Conservation (phyloP, 2,329 filamentous ascomycete genomes). For the Colletotrichum magnum region DNA sequence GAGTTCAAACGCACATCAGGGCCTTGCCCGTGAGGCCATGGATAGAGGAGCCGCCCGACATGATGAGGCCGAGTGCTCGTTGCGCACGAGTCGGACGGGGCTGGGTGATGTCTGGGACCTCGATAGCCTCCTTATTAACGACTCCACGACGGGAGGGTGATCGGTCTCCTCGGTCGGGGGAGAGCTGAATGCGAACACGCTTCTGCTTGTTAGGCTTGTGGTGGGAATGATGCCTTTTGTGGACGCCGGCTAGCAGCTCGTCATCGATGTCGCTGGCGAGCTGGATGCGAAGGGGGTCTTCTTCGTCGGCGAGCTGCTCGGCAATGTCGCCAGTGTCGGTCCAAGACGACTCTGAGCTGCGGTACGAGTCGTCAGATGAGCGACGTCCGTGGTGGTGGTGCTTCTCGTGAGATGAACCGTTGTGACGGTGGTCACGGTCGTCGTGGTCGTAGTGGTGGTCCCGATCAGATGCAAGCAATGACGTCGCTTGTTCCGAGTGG, state of each 20-base stretch:
- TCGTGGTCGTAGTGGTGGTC: slow-evolving; percentile 59
- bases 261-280: slow-evolving; percentile 77
- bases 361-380: slow-evolving; percentile 62
- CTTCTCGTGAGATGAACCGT: slow-evolving; percentile 54
- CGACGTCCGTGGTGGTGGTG: slow-evolving; percentile 62
- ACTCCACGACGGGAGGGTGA: slow-evolving; percentile 57
- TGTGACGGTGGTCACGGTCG: slow-evolving; percentile 51
- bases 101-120: slow-evolving; percentile 78
- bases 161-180: slow-evolving; percentile 55
- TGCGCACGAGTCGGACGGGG: slow-evolving; percentile 76
- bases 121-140: slow-evolving; percentile 82
- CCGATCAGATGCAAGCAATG: slow-evolving; percentile 58
- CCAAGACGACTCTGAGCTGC: slow-evolving; percentile 81
- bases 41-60: slow-evolving; percentile 85
- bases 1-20: slow-evolving; percentile 76
- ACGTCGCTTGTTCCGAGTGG: slow-evolving; percentile 58
- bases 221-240: slow-evolving; percentile 60
- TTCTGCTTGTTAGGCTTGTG: slow-evolving; percentile 63
- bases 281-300: slow-evolving; percentile 83
- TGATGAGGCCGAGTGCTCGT: slow-evolving; percentile 83
- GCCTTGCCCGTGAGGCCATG: slow-evolving; percentile 97
- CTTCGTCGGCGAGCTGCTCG: slow-evolving; percentile 88
- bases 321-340: slow-evolving; percentile 95
- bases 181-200: slow-evolving; percentile 77
- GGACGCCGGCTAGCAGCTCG: slow-evolving; percentile 67